Evolutionary conservation across 805 yeast species (phyloP).

Genomic region (Barnettozyma wickerhamii): DNA sequence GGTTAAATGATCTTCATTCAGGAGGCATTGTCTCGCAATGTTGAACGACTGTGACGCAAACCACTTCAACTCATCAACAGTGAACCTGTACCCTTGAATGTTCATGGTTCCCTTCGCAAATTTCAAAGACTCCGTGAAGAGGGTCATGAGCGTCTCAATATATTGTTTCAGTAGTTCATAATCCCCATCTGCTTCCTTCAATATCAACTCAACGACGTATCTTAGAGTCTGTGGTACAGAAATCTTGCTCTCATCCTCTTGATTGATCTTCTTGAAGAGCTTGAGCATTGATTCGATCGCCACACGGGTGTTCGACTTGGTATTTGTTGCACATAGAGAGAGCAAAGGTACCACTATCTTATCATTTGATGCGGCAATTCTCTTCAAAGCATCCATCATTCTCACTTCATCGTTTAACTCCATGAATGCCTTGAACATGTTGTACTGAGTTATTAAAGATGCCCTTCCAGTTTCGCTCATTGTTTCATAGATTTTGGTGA

Average conservation of each 20-base stretch:
- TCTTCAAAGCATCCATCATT: constrained; percentile 27
- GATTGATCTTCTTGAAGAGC: constrained; percentile 24
- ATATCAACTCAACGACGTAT: constrained; percentile 29
- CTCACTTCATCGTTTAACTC: constrained; percentile 13
- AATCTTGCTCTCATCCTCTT: constrained; percentile 13
- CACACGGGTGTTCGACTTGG: constrained; percentile 22
- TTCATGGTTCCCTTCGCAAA: constrained; percentile 11
- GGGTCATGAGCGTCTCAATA: constrained; percentile 10
- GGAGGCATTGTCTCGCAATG: constrained; percentile 24
- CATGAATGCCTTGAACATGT: constrained; percentile 26
- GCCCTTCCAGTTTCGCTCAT: constrained; percentile 24
- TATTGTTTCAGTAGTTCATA: constrained; percentile 5
- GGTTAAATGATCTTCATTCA: constrained; percentile 10
- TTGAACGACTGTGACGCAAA: constrained; percentile 34
- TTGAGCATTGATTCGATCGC: constrained; percentile 24
- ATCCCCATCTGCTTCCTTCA: constrained; percentile 21
- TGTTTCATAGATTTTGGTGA: constrained; percentile 17
- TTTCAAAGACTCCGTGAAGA: constrained; percentile 13
- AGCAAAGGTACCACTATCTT: constrained; percentile 30
- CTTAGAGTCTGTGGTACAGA: constrained; percentile 27
- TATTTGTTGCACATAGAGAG: constrained; percentile 30
- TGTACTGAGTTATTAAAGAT: constrained; percentile 30
- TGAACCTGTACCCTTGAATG: constrained; percentile 14
- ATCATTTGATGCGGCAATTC: constrained; percentile 31
- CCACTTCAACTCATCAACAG: constrained; percentile 37